Base-by-base conservation (phyloP, 2,329 filamentous ascomycete genomes). In the Penicillium digitatum region DNA sequence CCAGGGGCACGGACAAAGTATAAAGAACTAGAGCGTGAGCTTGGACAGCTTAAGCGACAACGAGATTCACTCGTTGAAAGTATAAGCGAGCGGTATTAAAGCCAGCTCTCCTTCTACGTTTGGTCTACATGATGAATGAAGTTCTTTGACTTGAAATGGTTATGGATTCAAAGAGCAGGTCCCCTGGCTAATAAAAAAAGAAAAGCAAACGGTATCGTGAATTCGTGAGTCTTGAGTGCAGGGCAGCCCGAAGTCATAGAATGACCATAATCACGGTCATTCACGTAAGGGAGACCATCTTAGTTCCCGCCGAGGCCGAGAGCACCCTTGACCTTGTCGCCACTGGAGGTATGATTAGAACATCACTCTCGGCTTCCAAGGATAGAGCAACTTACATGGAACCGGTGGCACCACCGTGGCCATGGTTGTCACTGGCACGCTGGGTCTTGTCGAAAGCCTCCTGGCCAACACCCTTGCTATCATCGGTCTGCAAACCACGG, bases 1-100 rank as follows among this genome's bases (percentile, higher is more conserved):
- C 81, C 86, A 45, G 79, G 82, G 44, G 90, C 90, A 34, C 81
- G 86, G 62, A 74, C 78, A n/a, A 85, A 89, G 68, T 79, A 96
- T 27, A 87, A 88, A 60, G 76, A 79, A 29, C 73, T 91, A 40
- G 82, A 88, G 56, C 74, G 76, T 2, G 84, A 90, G 65, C 75
- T 95, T 43, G 78, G 81, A 37, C 74, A 75, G 10, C 73, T 90
- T 48, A 85, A 81, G 27, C 78, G 79, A 60, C 79, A 80, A 62
- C 81, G 91, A 51, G 90, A 96, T 69, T 79, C 76, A 29, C 78
- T 90, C 6, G 26, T 27, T 27, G 90, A 93, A 68, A 82, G 80
- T 2, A 69, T 94, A 44, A 84, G 90, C 2, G 83, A 85, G 40
- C 45, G 34, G 16, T 34, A 32, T 31, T 55, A 37, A 60, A 20